Percentiles rank a stretch among this genome's conserved stretches.
Conservation (phyloP, 306 rosid genomes). For the Echinosophora koreensis region DNA sequence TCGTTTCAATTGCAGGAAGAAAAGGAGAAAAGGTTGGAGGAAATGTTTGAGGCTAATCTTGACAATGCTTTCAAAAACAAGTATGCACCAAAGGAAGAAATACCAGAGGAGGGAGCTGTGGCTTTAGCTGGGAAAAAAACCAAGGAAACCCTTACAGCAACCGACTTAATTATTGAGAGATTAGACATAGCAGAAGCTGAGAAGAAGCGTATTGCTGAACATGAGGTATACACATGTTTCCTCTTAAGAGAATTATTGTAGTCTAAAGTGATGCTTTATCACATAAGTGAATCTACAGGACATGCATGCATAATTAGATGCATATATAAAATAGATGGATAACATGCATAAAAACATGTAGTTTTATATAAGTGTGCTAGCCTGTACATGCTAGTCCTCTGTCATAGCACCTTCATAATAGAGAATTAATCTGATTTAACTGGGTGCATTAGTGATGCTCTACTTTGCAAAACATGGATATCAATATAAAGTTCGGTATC, state of each 20-base stretch:
- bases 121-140: conserved; percentile 90
- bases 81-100: conserved; percentile 70
- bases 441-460: conserved; percentile 12
- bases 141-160: conserved; percentile 87
- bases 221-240: conserved; percentile 61
- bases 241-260: not conserved
- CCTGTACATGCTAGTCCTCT: not conserved
- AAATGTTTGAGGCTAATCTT: conserved; percentile 81
- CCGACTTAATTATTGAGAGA: conserved; percentile 85
- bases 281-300: not conserved
- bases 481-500: not conserved
- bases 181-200: conserved; percentile 85
- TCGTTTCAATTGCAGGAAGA: conserved; percentile 82
- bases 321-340: conserved; percentile 6
- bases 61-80: conserved; percentile 77
- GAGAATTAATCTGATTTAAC: conserved; percentile 9
- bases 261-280: conserved; percentile 20
- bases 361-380: not conserved
- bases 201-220: conserved; percentile 64
- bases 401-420: not conserved
- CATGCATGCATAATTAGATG: conserved; percentile 25
- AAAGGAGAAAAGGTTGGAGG: conserved; percentile 91
- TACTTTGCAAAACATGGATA: conserved; percentile 7
- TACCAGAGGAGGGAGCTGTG: conserved; percentile 97
- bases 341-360: not conserved